These are phyloP conservation scores for Cyanidiococcus yangmingshanensis DNA, from an alignment of 23 red algal species.

Conservation along the genomic window DNA sequence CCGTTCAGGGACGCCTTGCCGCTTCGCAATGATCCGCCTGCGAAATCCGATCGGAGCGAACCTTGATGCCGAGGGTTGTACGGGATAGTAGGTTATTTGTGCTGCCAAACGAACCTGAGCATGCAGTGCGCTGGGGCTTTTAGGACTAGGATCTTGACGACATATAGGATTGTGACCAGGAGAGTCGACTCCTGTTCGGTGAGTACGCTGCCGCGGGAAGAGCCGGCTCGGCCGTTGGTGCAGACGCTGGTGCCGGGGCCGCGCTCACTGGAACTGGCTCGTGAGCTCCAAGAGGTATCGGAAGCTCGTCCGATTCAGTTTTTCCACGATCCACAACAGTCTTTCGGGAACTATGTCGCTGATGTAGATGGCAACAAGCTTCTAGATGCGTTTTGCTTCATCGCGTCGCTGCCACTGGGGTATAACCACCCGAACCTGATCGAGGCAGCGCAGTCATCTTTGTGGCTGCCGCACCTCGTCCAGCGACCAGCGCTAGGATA, in stretches of 20 bases:
- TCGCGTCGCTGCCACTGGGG: conserved; percentile 29
- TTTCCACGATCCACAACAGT: conserved; percentile 16
- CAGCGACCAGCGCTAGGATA: conserved; percentile 26
- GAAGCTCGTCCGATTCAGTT: conserved; percentile 23
- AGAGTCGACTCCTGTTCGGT: no score
- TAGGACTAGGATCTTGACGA: no score
- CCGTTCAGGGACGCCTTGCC: no score
- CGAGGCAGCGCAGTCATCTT: background rate
- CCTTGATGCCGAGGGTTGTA: no score
- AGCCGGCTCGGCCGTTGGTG: conserved; percentile 14
- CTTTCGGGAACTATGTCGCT: conserved; percentile 17
- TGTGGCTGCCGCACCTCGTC: conserved; percentile 25
- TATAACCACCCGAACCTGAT: conserved; percentile 29
- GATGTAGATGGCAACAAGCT: conserved; percentile 32
- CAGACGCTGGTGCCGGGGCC: conserved; percentile 30
- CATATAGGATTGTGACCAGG: no score
- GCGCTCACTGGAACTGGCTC: conserved; percentile 14
- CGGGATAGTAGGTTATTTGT: no score
- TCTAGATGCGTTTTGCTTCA: conserved; percentile 25
- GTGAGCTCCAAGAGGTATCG: conserved; percentile 17
- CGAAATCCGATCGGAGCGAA: no score
- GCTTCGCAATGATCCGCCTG: no score
- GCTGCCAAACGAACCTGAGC: no score
- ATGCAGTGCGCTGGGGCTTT: no score
- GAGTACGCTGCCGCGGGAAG: background rate